These are phyloP conservation scores for Endocalyx cinctus DNA, from an alignment of 2,329 filamentous ascomycete genomes.

Conservation along the genomic window DNA sequence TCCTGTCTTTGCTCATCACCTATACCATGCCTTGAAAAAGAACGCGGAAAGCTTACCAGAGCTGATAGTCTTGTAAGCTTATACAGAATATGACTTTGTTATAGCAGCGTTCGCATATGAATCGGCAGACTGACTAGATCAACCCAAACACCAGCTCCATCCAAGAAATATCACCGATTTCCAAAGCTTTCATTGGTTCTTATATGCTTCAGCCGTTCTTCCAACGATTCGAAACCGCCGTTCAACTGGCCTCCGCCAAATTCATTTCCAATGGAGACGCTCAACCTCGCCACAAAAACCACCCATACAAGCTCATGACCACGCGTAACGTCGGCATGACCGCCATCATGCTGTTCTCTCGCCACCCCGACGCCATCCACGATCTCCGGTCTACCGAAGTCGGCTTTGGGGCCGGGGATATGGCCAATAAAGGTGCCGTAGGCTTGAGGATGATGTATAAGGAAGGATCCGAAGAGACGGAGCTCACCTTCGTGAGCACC, in stretches of 20 bases:
- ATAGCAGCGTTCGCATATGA: constrained; percentile 1
- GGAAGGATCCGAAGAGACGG: constrained; percentile 39
- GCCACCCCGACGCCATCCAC: constrained; percentile 54
- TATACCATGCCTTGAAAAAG: constrained; percentile 56
- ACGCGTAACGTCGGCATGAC: constrained; percentile 83
- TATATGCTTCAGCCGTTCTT: constrained; percentile 75
- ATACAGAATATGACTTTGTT: constrained; percentile 1
- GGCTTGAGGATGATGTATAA: constrained; percentile 66
- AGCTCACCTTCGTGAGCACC: constrained; percentile 80
- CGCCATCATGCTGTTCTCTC: constrained; percentile 78
- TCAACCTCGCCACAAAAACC: constrained; percentile 14
- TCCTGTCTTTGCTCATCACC: constrained; percentile 64
- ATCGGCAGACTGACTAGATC: not conserved
- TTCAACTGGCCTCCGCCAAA: constrained; percentile 61
- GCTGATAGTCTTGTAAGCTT: constrained; percentile 52
- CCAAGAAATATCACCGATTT: constrained; percentile 84
- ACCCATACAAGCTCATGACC: constrained; percentile 64
- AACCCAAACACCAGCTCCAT: constrained; percentile 54
- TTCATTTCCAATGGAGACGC: constrained; percentile 19
- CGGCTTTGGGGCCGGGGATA: constrained; percentile 78
- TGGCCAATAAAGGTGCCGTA: constrained; percentile 95
- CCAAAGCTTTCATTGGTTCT: constrained; percentile 79
- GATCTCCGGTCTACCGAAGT: constrained; percentile 74
- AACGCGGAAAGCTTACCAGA: constrained; percentile 45
- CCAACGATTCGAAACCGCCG: constrained; percentile 62